These are phyloP conservation scores for Silene conica DNA, from an alignment of 148 eudicot genomes.

Conservation along the genomic window DNA sequence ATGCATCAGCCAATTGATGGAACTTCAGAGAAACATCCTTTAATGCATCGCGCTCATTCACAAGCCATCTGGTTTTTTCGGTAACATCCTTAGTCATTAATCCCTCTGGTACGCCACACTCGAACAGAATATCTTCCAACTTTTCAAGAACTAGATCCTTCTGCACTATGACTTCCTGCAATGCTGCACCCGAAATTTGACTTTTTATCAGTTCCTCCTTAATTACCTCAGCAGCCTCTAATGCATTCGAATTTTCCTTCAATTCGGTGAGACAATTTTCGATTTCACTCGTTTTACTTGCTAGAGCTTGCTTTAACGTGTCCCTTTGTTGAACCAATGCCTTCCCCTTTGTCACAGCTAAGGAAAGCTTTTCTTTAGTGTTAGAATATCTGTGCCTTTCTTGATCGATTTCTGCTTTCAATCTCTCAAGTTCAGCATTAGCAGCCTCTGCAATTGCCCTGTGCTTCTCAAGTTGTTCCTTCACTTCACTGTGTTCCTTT, in stretches of 20 bases:
- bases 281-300: slow-evolving; percentile 65
- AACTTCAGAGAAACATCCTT: slow-evolving; percentile 42
- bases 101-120: slow-evolving; percentile 40
- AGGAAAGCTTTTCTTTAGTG: slow-evolving; percentile 89
- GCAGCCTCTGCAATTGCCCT: slow-evolving; percentile 34
- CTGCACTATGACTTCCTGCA: slow-evolving; percentile 58
- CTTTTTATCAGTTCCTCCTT: slow-evolving; percentile 52
- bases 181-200: slow-evolving; percentile 51
- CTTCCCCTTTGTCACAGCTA: slow-evolving; percentile 98
- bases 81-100: slow-evolving; percentile 43
- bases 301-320: slow-evolving; percentile 64
- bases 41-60: slow-evolving; percentile 54
- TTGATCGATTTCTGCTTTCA: slow-evolving; percentile 77
- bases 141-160: slow-evolving; percentile 53
- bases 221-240: slow-evolving; percentile 59
- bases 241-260: slow-evolving; percentile 65
- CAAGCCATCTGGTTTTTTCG: slow-evolving; percentile 61
- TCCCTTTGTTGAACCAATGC: slow-evolving; percentile 95
- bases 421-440: slow-evolving; percentile 54
- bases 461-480: slow-evolving; percentile 54
- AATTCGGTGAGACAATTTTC: slow-evolving; percentile 52
- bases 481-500: slow-evolving; percentile 44
- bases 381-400: slow-evolving; percentile 67
- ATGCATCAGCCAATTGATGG: slow-evolving; percentile 41
- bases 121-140: slow-evolving; percentile 50